Conservation (phyloP, 2,329 filamentous ascomycete genomes). For the Leptosphaerulina australis region DNA sequence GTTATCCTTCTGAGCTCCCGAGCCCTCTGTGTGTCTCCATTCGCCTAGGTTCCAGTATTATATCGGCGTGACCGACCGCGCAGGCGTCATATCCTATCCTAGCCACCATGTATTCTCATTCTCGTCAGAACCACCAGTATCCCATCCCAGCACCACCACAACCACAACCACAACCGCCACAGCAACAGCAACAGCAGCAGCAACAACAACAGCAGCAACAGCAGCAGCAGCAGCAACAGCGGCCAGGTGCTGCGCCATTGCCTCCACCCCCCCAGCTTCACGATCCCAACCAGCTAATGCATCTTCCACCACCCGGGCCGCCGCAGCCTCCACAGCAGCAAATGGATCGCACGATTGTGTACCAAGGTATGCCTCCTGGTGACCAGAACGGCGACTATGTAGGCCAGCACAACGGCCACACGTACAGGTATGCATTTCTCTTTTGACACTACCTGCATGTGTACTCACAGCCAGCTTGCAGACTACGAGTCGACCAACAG, state of each 20-base stretch:
- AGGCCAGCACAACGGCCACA: slow-evolving; percentile 23
- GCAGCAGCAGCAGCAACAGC: slow-evolving; percentile 20
- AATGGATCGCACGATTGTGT: slow-evolving; percentile 8
- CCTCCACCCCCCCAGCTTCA: slow-evolving; percentile 23
- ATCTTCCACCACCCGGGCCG: slow-evolving; percentile 13
- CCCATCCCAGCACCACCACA: slow-evolving; percentile 24
- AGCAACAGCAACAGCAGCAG: too few species aligned
- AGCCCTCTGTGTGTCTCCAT: not conserved
- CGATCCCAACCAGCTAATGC: slow-evolving; percentile 24
- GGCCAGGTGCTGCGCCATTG: slow-evolving; percentile 21
- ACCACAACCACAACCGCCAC: too few species aligned
- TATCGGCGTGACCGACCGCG: slow-evolving; percentile 4
- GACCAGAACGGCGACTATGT: slow-evolving; percentile 12
- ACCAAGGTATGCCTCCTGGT: slow-evolving; percentile 2
- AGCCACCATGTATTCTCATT: slow-evolving; percentile 30
- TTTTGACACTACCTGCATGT: slow-evolving; percentile 34
- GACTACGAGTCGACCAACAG: slow-evolving; percentile 84
- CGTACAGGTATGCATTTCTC: slow-evolving; percentile 16
- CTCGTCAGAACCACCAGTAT: slow-evolving; percentile 30
- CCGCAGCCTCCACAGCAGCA: slow-evolving; percentile 11
- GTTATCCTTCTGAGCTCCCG: not conserved
- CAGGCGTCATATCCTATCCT: slow-evolving; percentile 9
- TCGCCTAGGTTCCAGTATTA: not conserved
- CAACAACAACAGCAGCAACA: too few species aligned
- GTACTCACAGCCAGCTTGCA: slow-evolving; percentile 37